Conservation (phyloP, 2,329 filamentous ascomycete species). For the Sclerotinia spermophila region DNA sequence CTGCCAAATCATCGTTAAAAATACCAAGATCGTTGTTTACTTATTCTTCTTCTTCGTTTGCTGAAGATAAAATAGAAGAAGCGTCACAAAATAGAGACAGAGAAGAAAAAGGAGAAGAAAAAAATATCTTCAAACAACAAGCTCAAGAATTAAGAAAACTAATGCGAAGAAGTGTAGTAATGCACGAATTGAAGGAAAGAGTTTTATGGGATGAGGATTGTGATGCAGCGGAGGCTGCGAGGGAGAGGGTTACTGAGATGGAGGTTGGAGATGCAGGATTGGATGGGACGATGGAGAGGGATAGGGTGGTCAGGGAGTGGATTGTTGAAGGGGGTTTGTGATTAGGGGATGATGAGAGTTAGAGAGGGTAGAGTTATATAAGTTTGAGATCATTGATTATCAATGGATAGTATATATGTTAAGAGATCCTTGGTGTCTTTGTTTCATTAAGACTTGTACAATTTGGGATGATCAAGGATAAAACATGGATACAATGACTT, state of each 20-base stretch:
- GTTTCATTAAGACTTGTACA: background rate
- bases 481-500: background rate
- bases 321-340: conserved; percentile 9
- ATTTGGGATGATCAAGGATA: background rate
- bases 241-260: conserved; percentile 31
- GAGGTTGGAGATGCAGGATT: conserved; percentile 38
- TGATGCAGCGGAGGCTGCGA: conserved; percentile 24
- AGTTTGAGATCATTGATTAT: no score
- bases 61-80: background rate
- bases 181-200: conserved; percentile 24
- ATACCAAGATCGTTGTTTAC: conserved; percentile 32
- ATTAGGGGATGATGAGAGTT: background rate
- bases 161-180: conserved; percentile 31
- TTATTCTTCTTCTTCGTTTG: background rate
- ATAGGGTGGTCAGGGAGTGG: conserved; percentile 7
- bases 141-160: conserved; percentile 27
- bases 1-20: conserved; percentile 23
- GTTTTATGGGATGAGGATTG: conserved; percentile 2
- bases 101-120: background rate
- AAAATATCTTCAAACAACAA: conserved; percentile 22
- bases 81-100: background rate
- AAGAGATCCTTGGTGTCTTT: background rate
- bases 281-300: conserved; percentile 14
- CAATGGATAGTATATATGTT: no score
- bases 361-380: background rate